These are phyloP conservation scores for Ceraceosorus bombacis DNA, from an alignment of 1,284 basidiomycete genomes.

Conservation along the genomic window DNA sequence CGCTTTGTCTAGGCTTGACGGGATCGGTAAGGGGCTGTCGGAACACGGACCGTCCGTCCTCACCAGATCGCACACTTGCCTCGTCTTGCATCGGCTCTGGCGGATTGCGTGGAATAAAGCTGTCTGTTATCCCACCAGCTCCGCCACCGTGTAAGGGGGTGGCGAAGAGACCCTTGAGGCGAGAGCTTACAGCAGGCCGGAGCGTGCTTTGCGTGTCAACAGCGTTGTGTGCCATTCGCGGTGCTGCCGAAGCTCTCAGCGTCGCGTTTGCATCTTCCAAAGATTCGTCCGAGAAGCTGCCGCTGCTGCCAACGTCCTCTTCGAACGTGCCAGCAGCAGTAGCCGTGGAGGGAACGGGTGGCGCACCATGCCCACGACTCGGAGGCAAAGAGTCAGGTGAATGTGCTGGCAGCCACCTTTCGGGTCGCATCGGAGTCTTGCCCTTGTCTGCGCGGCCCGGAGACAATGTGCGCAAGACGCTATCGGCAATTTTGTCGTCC, in stretches of 20 bases:
- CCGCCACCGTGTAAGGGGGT: background rate
- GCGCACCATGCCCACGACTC: no score
- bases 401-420: background rate
- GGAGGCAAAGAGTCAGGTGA: no score
- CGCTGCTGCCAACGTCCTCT: background rate
- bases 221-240: no score
- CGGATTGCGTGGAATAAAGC: background rate
- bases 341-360: no score
- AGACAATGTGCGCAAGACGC: no score
- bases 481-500: no score
- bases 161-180: slow-evolving; percentile 10
- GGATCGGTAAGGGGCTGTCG: background rate
- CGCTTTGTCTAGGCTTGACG: background rate
- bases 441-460: background rate
- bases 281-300: background rate
- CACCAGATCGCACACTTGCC: background rate
- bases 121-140: background rate
- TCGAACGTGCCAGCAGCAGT: slow-evolving; percentile 1
- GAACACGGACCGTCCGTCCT: background rate
- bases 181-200: slow-evolving; percentile 4
- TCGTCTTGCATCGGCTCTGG: slow-evolving; percentile 1
- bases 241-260: no score
- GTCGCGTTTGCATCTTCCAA: no score
- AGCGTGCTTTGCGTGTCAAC: no score
- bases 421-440: background rate